Conservation (phyloP, 2,329 filamentous ascomycete species). For the Microsporum ferrugineum region DNA sequence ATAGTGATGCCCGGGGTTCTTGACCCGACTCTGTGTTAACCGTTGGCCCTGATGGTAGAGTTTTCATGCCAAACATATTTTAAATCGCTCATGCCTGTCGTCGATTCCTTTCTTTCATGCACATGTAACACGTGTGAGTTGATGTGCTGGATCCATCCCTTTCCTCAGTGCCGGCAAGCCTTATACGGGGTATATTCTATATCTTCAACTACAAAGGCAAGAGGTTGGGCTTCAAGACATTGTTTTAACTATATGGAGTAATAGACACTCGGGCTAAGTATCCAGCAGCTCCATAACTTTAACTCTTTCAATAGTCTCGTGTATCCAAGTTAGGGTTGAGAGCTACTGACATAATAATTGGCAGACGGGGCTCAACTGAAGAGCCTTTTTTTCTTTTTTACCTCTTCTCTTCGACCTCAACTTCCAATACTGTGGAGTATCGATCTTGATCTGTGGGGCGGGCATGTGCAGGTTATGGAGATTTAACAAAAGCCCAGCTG, state of each 20-base stretch:
- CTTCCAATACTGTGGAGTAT: neutral
- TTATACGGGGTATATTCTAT: neutral
- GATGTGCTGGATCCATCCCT: neutral
- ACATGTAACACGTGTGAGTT: neutral
- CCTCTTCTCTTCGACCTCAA: neutral
- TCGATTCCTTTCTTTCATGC: neutral
- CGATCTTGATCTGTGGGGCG: conserved; percentile 2
- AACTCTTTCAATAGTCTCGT: neutral
- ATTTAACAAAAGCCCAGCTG: neutral
- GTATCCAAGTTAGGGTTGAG: neutral
- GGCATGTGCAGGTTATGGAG: neutral
- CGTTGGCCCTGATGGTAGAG: neutral
- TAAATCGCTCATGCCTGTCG: neutral
- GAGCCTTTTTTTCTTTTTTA: neutral
- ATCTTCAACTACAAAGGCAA: neutral
- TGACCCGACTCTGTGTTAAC: neutral
- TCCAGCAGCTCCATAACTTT: neutral
- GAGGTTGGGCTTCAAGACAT: neutral
- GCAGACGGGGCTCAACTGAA: neutral
- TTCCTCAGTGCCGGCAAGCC: neutral
- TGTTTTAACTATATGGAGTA: neutral
- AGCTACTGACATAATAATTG: neutral
- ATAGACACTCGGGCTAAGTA: neutral
- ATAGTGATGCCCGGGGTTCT: neutral
- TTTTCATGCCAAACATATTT: neutral